phyloP scores from a whole-genome alignment of 805 yeast species.

The Wickerhamiella azyma region DNA sequence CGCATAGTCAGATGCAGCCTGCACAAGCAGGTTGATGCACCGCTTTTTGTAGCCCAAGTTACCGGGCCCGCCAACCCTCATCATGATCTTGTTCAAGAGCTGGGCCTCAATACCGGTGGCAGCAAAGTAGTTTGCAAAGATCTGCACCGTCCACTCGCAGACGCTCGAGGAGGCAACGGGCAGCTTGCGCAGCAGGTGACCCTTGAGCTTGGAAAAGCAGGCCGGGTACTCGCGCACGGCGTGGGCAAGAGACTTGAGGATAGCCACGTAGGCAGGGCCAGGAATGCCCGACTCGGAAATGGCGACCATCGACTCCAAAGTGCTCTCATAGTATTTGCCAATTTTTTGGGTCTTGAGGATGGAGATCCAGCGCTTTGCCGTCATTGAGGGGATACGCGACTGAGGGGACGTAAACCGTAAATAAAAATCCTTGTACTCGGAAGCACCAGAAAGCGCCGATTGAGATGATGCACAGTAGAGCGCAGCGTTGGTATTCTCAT shows the following conservation, averaged over 20 bases:
- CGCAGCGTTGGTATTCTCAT: neutral
- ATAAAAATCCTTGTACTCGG: conserved; percentile 2
- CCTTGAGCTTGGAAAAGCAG: conserved; percentile 5
- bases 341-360: conserved; percentile 4
- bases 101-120: neutral
- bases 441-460: neutral
- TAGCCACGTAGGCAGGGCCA: conserved; percentile 8
- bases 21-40: conserved; percentile 2
- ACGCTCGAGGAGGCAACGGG: conserved; percentile 1
- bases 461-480: conserved; percentile 4
- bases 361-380: conserved; percentile 4
- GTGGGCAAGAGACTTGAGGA: conserved; percentile 7
- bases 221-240: conserved; percentile 6
- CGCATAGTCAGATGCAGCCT: neutral
- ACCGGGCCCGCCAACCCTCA: conserved; percentile 6
- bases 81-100: neutral
- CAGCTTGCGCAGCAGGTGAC: conserved; percentile 1
- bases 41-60: conserved; percentile 9
- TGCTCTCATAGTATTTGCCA: conserved; percentile 6
- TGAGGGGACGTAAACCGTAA: conserved; percentile 3
- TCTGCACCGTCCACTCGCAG: conserved; percentile 10
- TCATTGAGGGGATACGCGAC: neutral
- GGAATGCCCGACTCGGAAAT: conserved; percentile 5
- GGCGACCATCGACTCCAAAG: conserved; percentile 8
- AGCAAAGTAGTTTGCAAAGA: conserved; percentile 1